phyloP scores from a whole-genome alignment of 768 basidiomycete genomes.

The Serendipita sp. region DNA sequence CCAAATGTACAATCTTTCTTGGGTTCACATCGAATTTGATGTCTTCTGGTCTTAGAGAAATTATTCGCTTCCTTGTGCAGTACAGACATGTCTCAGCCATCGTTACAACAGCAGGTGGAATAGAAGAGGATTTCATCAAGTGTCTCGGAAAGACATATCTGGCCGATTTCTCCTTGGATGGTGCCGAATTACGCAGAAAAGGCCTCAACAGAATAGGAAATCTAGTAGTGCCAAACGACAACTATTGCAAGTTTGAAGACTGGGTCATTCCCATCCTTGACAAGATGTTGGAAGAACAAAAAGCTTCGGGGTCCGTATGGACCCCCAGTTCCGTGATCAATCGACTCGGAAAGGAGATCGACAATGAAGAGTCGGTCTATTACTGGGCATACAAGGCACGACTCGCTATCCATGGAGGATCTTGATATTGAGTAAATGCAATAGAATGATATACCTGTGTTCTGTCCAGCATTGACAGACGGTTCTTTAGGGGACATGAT shows the following conservation, averaged over 20 bases:
- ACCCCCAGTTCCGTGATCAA: constrained; percentile 87
- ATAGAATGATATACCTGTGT: constrained; percentile 96
- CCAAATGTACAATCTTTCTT: constrained; percentile 77
- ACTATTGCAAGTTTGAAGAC: constrained; percentile 98
- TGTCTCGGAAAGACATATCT: constrained; percentile 95
- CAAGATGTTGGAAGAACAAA: constrained; percentile 78
- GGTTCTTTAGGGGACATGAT: constrained; percentile 99
- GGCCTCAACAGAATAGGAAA: constrained; percentile 99
- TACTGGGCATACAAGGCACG: constrained; percentile 99
- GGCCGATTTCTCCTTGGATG: constrained; percentile 84
- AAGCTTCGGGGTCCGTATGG: constrained; percentile 55
- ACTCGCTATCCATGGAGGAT: constrained; percentile 14
- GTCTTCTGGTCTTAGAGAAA: constrained; percentile 89
- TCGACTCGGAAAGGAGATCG: constrained; percentile 90
- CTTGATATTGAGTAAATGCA: constrained; percentile 9
- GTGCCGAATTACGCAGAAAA: constrained; percentile 65
- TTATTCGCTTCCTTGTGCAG: constrained; percentile 84
- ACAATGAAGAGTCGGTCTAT: constrained; percentile 94
- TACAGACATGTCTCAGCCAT: constrained; percentile 78
- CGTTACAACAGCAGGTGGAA: constrained; percentile 95
- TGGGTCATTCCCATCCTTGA: constrained; percentile 96
- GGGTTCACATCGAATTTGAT: constrained; percentile 99
- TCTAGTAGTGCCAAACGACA: constrained; percentile 90
- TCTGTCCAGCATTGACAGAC: constrained; percentile 95
- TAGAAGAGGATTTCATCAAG: constrained; percentile 98